These are phyloP conservation scores for Suhomyces guaymorum DNA, from an alignment of 1,139 yeast genomes.

Conservation along the genomic window DNA sequence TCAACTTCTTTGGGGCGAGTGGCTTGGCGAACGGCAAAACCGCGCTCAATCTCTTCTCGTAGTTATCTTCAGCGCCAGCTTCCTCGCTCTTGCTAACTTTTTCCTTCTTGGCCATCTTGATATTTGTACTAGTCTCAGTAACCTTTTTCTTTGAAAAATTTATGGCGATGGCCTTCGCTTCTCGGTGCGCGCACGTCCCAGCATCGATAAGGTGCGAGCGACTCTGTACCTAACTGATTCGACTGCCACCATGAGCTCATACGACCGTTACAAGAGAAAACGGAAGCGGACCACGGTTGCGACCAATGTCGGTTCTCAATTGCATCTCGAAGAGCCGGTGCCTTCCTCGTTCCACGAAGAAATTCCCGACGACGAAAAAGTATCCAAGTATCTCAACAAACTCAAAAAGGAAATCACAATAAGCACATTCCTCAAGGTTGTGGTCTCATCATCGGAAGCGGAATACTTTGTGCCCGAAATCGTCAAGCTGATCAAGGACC, in stretches of 20 bases:
- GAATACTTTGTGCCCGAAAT: constrained; percentile 23
- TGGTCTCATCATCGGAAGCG: constrained; percentile 32
- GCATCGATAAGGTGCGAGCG: constrained; percentile 6
- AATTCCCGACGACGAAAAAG: constrained; percentile 24
- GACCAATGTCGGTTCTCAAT: constrained; percentile 1
- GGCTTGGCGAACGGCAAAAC: constrained; percentile 92
- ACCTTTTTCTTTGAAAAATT: constrained; percentile 13
- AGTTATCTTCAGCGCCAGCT: constrained; percentile 63
- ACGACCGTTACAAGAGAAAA: constrained; percentile 12
- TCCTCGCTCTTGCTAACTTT: constrained; percentile 48
- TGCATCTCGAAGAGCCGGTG: constrained; percentile 10
- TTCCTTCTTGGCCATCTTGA: constrained; percentile 54
- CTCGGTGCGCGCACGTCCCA: constrained; percentile 9
- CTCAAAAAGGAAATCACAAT: constrained; percentile 8
- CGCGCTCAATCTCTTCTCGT: constrained; percentile 88
- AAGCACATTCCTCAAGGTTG: constrained; percentile 19
- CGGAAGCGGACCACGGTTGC: constrained; percentile 10
- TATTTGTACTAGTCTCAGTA: neutral
- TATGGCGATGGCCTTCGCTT: constrained; percentile 14
- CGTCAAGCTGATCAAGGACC: constrained; percentile 13
- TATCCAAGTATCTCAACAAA: constrained; percentile 22
- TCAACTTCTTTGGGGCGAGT: constrained; percentile 91
- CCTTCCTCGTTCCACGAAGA: constrained; percentile 7
- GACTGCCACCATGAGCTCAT: constrained; percentile 1
- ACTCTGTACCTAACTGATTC: neutral